A percentile compares a stretch with the other conserved stretches of the same genome.
These are phyloP conservation scores for Sambucus nigra DNA, from an alignment of 129 eudicot species.

Conservation along the genomic window DNA sequence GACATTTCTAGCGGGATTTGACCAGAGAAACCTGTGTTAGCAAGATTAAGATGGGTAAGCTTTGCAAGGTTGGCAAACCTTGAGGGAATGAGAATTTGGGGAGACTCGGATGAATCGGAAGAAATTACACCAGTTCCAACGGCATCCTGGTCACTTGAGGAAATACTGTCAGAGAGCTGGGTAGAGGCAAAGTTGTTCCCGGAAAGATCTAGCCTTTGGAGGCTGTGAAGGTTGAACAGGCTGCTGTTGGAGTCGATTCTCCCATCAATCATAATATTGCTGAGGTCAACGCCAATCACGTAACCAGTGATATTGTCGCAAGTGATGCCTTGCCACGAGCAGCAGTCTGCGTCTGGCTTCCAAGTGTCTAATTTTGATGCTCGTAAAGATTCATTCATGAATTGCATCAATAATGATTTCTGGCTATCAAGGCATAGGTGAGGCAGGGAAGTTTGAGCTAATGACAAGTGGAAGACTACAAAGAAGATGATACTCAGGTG, in stretches of 20 bases:
- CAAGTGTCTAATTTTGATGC: background rate
- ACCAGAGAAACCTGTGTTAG: background rate
- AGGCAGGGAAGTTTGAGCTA: background rate
- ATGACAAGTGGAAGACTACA: background rate
- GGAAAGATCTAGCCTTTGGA: slow-evolving; percentile 5
- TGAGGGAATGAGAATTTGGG: slow-evolving; percentile 2
- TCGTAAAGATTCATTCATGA: no score
- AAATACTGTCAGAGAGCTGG: background rate
- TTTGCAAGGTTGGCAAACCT: slow-evolving; percentile 1
- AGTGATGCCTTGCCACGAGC: background rate
- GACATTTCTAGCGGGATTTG: slow-evolving; percentile 6
- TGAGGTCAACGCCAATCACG: background rate
- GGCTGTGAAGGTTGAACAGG: background rate
- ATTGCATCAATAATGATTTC: no score
- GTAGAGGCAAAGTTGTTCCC: slow-evolving; percentile 8
- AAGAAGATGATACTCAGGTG: background rate
- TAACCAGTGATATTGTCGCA: background rate
- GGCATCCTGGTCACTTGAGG: background rate
- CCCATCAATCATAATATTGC: background rate
- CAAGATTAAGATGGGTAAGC: slow-evolving; percentile 5
- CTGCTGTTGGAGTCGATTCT: background rate
- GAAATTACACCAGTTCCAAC: background rate
- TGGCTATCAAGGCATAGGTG: background rate
- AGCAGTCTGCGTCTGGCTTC: background rate
- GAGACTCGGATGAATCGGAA: background rate